These are phyloP conservation scores for Yamadazyma ubonensis DNA, from an alignment of 805 yeast genomes.

Conservation along the genomic window DNA sequence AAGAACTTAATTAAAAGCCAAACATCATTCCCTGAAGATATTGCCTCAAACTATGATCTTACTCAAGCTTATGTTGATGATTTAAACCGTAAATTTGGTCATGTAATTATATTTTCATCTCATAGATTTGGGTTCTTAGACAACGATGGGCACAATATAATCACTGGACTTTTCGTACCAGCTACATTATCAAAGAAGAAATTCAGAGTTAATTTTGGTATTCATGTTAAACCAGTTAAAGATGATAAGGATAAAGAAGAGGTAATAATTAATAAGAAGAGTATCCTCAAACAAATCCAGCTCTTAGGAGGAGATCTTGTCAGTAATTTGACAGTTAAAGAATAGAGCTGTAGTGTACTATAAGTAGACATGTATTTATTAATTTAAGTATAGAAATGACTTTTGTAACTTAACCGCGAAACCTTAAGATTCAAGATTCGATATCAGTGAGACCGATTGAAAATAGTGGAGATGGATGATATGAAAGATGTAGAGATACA, in stretches of 20 bases:
- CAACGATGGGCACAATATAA: conserved; percentile 55
- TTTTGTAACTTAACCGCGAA: not conserved
- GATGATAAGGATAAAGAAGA: conserved; percentile 48
- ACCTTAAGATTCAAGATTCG: not conserved
- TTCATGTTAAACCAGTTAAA: conserved; percentile 63
- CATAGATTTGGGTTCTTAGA: conserved; percentile 54
- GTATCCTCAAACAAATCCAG: conserved; percentile 70
- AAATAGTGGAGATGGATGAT: conserved; percentile 3
- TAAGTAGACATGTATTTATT: conserved; percentile 4
- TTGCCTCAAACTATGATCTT: conserved; percentile 58
- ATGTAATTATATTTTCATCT: conserved; percentile 68
- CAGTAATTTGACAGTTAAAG: conserved; percentile 4
- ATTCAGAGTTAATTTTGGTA: conserved; percentile 78
- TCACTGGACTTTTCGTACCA: conserved; percentile 83
- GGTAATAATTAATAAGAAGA: conserved; percentile 66
- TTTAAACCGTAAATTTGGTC: conserved; percentile 60
- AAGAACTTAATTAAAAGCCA: conserved; percentile 55
- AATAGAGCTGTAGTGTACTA: conserved; percentile 5
- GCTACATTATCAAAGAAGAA: conserved; percentile 55
- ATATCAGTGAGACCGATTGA: too few species aligned
- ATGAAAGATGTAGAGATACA: conserved; percentile 17
- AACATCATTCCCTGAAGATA: conserved; percentile 44
- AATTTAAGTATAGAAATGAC: not conserved
- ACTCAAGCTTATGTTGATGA: conserved; percentile 59
- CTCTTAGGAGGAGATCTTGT: conserved; percentile 66